Evolutionary conservation across 495 filamentous ascomycete genomes (phyloP), one percentile per base, ranked within the genome.

Genomic region (Bryoglossum gracile): DNA sequence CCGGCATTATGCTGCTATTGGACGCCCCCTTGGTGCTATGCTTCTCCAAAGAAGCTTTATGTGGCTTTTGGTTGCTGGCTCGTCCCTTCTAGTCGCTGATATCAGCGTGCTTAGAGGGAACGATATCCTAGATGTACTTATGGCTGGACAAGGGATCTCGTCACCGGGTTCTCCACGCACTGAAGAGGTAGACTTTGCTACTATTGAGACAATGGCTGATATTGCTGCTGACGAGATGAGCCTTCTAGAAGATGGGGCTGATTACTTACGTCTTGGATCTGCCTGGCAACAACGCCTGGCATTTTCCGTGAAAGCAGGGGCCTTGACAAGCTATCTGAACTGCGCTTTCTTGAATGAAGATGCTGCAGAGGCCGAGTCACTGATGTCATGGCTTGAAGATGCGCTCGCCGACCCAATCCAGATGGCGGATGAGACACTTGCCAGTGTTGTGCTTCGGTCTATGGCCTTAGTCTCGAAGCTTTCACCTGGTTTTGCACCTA

Each of bases 11-110:
- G 80, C 89, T 21, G 75, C 77, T 8, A 72, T 77, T 46, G 85
- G 84, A 10, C 79, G 85, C 13, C 90, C 92, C 2, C 65, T 97
- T 24, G 89, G 92, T 3, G 88, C 89, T n/a, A 90, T 95, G 86
- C 69, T 96, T 6, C 65, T 98, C 13, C 88, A 89, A 61, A 80
- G 84, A 58, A 86, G 80, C 43, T 89, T 89, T 61, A 90, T 90
- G 79, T 80, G 77, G 60, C 77, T 97, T 39, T 72, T 94, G 21
- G 83, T 87, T 45, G 80, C 87, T 4, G 81, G 77, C 44, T 86
- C 86, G n/a, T 83, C 84, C 6, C 68, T 82, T 16, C 71, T 94
- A 41, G 69, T 87, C 18, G 70, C 78, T 38, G 75, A 81, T 11
- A 72, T 77, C 1, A 70, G 80, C 10, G 65, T 68, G 16, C 61